Evolutionary conservation across 1,284 basidiomycete species (phyloP), one percentile per base, ranked within the genome.

Genomic region (Rhizopogon parksii): DNA sequence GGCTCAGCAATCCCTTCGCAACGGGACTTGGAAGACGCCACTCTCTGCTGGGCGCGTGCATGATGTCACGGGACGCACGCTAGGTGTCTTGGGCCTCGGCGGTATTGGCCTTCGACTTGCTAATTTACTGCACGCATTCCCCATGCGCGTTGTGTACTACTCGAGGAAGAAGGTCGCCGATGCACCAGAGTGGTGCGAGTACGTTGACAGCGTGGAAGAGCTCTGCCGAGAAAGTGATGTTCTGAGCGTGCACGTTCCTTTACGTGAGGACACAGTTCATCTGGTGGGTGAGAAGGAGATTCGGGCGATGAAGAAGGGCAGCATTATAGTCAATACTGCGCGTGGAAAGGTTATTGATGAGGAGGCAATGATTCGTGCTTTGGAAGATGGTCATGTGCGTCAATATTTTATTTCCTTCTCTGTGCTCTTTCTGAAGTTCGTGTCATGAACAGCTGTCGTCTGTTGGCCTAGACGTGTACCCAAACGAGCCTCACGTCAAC

Each of bases 331-430:
- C 59, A 96, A 95, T 67, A 95, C 93, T 2, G 92, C 93, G 17
- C 73, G 93, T 38, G 93, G 93, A 5, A 93, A 89, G 62, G 84
- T 95, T 21, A 80, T 95, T 40, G 90, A 95, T 57, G 91, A 95
- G 67, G 82, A 79, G 3, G 92, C 91, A 2, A 75, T 95, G 72
- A 88, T 95, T 57, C 78, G 78, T 15, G 91, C 91, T 11, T 69
- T 95, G 53, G 83, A 91, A 62, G 83, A 85, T 57, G 91, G 91
- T n/a, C 87, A 90, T 64, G 88, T 88, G 66, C 59, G 82, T 72
- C 9, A 39, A 47, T n/a, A 36, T 47, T 35, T 45, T 34, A 42
- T 47, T 42, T 50, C 47, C 6, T 15, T 48, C 30, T 43, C 36
- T 56, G 36, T 54, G 43, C 49, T 8, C 35, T 6, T 24, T 32